Percentiles rank a stretch among this genome's conserved stretches.
Evolutionary conservation across 371 early-diverging fungal species (phyloP).

Genomic region (Zancudomyces culisetae): DNA sequence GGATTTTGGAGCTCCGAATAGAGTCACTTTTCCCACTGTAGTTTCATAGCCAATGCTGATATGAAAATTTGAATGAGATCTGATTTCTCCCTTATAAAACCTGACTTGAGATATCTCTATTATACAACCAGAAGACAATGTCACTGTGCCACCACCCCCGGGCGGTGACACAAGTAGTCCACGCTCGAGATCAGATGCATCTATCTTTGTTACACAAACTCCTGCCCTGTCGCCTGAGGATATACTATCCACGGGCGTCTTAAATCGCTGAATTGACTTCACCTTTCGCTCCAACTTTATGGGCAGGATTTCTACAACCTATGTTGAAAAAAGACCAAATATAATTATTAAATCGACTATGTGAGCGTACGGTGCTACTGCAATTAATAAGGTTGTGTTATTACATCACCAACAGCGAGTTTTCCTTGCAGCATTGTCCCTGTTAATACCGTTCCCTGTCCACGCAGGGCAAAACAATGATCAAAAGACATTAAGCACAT

Average conservation of each 20-base stretch:
- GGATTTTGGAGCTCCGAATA: not conserved
- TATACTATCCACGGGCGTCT: not conserved
- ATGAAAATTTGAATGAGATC: not conserved
- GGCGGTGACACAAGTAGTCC: not conserved
- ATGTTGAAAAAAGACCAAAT: no score
- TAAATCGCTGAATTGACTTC: conserved; percentile 3
- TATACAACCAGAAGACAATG: not conserved
- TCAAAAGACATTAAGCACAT: not conserved
- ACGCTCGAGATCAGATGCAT: not conserved
- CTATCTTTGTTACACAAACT: not conserved
- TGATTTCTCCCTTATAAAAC: not conserved
- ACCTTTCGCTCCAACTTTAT: not conserved
- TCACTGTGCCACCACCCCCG: not conserved
- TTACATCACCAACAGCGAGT: not conserved
- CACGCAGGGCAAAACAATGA: conserved; percentile 1
- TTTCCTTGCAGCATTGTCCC: not conserved
- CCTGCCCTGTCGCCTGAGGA: conserved; percentile 1
- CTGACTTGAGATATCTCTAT: not conserved
- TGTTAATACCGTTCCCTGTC: conserved; percentile 1
- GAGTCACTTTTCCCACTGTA: not conserved
- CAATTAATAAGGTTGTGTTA: not conserved
- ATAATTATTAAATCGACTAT: no score
- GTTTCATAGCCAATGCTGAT: conserved; percentile 1
- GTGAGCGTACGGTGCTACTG: not conserved
- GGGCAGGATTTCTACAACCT: not conserved